These are phyloP conservation scores for Colletotrichum musae DNA, from an alignment of 2,329 filamentous ascomycete species.

Conservation along the genomic window DNA sequence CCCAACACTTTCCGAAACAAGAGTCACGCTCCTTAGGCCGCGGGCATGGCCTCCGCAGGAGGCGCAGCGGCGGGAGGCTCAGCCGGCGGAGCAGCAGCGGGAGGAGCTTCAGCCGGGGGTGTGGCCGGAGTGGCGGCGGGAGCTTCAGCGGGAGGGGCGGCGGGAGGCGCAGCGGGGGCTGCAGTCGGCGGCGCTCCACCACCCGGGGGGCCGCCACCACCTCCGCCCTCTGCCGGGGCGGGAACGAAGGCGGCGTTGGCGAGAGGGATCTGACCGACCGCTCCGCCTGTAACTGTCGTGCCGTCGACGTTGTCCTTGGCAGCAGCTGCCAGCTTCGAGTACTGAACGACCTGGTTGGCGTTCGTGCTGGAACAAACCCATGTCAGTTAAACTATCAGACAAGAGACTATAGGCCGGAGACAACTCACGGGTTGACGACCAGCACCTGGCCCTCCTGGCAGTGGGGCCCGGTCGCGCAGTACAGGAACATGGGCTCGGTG, in stretches of 20 bases:
- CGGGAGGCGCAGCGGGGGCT: conserved; percentile 8
- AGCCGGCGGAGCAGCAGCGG: neutral
- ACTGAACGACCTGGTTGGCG: conserved; percentile 49
- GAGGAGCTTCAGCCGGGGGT: neutral
- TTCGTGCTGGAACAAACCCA: conserved; percentile 40
- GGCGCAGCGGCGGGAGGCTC: neutral
- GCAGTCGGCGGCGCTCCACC: conserved; percentile 13
- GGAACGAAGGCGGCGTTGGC: conserved; percentile 48
- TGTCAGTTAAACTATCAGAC: neutral
- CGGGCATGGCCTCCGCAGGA: conserved; percentile 7
- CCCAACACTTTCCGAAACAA: neutral
- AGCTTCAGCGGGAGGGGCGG: neutral
- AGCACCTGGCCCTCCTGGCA: conserved; percentile 66
- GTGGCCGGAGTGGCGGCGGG: conserved; percentile 3
- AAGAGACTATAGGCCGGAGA: neutral
- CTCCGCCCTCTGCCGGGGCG: conserved; percentile 40
- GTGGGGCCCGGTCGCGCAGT: conserved; percentile 64
- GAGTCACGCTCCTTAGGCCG: neutral
- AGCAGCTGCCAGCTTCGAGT: conserved; percentile 45
- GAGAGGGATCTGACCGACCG: conserved; percentile 48
- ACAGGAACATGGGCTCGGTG: conserved; percentile 63
- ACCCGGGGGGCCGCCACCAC: neutral
- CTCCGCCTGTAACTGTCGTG: conserved; percentile 46
- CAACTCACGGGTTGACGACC: conserved; percentile 62
- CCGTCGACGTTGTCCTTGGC: conserved; percentile 47